Conservation (phyloP, 192 early-diverging fungal genomes). For the Coemansia erecta region DNA sequence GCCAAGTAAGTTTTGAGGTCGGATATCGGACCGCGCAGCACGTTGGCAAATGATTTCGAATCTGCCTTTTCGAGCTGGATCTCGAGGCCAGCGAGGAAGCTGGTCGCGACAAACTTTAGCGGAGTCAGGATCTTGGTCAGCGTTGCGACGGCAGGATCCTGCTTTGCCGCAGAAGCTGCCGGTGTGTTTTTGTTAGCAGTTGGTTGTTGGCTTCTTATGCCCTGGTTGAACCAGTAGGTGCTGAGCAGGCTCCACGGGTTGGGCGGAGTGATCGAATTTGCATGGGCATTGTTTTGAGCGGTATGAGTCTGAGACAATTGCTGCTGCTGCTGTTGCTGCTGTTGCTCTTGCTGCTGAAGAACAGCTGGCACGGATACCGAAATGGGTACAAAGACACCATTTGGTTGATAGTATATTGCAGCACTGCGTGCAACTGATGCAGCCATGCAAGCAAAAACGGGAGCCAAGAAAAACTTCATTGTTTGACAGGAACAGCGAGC, state of each 20-base stretch:
- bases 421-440: background rate
- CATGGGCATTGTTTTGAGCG: background rate
- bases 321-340: background rate
- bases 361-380: slow-evolving; percentile 12
- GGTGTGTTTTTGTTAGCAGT: background rate
- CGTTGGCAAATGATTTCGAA: slow-evolving; percentile 18
- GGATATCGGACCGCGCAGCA: slow-evolving; percentile 22
- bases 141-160: background rate
- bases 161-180: no score
- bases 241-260: slow-evolving; percentile 3
- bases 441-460: slow-evolving; percentile 6
- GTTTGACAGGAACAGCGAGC: background rate
- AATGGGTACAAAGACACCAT: slow-evolving; percentile 25
- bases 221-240: background rate
- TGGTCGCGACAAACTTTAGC: slow-evolving; percentile 11
- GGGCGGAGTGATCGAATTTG: background rate
- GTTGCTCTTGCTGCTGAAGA: slow-evolving; percentile 9
- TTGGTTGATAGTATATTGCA: slow-evolving; percentile 31
- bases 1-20: slow-evolving; percentile 22
- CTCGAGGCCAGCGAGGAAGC: slow-evolving; percentile 16
- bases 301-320: background rate
- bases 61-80: slow-evolving; percentile 12
- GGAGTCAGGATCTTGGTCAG: slow-evolving; percentile 18
- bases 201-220: background rate
- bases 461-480: slow-evolving; percentile 1